Conservation (phyloP, 306 rosid genomes). For the Lathyrus tuberosus region DNA sequence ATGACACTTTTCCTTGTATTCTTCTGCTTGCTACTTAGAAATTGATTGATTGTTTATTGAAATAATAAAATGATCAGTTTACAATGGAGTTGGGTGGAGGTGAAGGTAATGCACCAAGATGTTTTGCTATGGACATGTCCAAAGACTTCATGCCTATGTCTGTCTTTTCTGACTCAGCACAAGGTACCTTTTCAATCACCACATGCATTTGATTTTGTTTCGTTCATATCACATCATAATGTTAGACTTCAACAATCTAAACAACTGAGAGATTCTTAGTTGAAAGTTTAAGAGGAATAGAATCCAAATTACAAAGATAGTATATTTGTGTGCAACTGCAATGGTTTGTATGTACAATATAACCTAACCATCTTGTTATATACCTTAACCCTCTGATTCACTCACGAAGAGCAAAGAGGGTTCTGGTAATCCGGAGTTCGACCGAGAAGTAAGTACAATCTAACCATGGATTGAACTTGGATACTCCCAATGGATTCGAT, state of each 20-base stretch:
- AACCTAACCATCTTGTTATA: not conserved
- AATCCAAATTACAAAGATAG: not conserved
- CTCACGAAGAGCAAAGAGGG: not conserved
- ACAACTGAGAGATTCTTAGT: not conserved
- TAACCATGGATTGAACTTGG: not conserved
- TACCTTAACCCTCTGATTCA: not conserved
- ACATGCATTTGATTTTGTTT: not conserved
- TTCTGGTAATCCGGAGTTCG: not conserved
- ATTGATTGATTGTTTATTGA: constrained; percentile 39
- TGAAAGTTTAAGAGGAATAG: not conserved
- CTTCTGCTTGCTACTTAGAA: not conserved
- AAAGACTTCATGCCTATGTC: constrained; percentile 72
- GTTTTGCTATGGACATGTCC: constrained; percentile 70
- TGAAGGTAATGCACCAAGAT: constrained; percentile 58
- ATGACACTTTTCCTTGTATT: constrained; percentile 26
- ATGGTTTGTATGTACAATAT: not conserved
- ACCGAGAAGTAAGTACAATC: not conserved
- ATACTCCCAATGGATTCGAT: not conserved
- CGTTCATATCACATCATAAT: not conserved
- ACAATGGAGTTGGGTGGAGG: constrained; percentile 86
- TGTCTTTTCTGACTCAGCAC: constrained; percentile 74
- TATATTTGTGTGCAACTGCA: not conserved
- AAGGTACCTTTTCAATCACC: constrained; percentile 52
- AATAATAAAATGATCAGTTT: constrained; percentile 56
- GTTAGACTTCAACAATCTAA: not conserved